Evolutionary conservation across 108 stramenopile species (phyloP).

Genomic region (Asterionellopsis glacialis): DNA sequence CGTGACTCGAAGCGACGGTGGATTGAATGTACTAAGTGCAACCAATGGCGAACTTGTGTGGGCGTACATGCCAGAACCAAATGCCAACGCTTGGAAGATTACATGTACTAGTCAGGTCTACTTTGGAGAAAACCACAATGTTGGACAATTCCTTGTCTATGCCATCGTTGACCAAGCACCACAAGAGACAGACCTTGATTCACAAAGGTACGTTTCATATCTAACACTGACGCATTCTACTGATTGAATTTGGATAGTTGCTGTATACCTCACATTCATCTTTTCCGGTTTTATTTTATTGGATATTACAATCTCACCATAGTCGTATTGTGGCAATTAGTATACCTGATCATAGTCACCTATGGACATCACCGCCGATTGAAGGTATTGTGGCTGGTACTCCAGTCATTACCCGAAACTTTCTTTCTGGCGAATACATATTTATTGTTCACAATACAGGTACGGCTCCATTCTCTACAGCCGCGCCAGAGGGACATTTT

Average conservation of each 20-base stretch:
- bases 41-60: neutral
- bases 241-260: too few species aligned
- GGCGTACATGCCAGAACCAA: neutral
- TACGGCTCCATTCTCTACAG: neutral
- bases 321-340: constrained; percentile 5
- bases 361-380: constrained; percentile 6
- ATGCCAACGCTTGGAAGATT: neutral
- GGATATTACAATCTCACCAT: too few species aligned
- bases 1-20: neutral
- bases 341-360: neutral
- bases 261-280: too few species aligned
- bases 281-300: too few species aligned
- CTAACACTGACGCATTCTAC: too few species aligned
- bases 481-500: neutral
- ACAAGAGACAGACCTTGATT: neutral
- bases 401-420: neutral
- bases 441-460: constrained; percentile 5
- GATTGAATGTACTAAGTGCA: constrained; percentile 2
- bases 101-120: neutral
- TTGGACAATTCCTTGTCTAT: neutral
- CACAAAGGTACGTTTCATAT: neutral
- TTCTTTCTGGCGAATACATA: neutral
- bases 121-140: neutral
- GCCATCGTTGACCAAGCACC: neutral
- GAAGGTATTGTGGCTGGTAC: neutral